phyloP scores from a whole-genome alignment of 148 eudicot genomes.

The Rhododendron ovatum region DNA sequence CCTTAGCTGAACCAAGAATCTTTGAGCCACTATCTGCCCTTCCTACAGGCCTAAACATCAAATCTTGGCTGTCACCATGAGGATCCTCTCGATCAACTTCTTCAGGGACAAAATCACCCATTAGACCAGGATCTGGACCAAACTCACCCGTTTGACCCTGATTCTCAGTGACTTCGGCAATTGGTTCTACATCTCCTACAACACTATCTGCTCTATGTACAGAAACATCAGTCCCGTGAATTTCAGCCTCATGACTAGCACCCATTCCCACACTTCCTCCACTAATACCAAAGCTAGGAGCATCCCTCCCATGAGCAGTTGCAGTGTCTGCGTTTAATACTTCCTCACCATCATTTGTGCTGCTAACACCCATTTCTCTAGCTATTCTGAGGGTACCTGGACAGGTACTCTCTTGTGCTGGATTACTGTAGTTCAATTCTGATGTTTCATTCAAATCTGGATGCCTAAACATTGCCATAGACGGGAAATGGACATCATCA shows the following conservation, averaged over 20 bases:
- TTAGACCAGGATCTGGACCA: conserved; percentile 59
- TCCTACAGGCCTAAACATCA: conserved; percentile 66
- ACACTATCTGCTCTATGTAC: conserved; percentile 82
- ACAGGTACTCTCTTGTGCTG: conserved; percentile 91
- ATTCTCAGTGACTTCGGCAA: conserved; percentile 89
- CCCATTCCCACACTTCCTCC: conserved; percentile 99
- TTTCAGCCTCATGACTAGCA: conserved; percentile 98
- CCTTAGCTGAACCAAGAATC: conserved; percentile 81
- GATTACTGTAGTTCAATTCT: conserved; percentile 79
- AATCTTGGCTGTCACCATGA: conserved; percentile 91
- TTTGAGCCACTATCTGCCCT: conserved; percentile 97
- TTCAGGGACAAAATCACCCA: conserved; percentile 75
- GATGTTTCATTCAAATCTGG: conserved; percentile 71
- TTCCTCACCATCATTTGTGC: conserved; percentile 93
- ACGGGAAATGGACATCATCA: conserved; percentile 67
- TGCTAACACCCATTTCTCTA: conserved; percentile 92
- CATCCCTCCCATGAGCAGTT: conserved; percentile 75
- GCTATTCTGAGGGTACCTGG: conserved; percentile 54
- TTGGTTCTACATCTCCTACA: conserved; percentile 85
- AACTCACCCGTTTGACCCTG: conserved; percentile 94
- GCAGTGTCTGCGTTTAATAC: conserved; percentile 81
- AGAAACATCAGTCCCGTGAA: conserved; percentile 83
- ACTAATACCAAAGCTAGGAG: conserved; percentile 83
- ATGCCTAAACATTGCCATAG: conserved; percentile 42
- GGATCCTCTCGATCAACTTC: conserved; percentile 82